Conservation (phyloP, 2,329 filamentous ascomycete species). For the Tolypocladium sp. region DNA sequence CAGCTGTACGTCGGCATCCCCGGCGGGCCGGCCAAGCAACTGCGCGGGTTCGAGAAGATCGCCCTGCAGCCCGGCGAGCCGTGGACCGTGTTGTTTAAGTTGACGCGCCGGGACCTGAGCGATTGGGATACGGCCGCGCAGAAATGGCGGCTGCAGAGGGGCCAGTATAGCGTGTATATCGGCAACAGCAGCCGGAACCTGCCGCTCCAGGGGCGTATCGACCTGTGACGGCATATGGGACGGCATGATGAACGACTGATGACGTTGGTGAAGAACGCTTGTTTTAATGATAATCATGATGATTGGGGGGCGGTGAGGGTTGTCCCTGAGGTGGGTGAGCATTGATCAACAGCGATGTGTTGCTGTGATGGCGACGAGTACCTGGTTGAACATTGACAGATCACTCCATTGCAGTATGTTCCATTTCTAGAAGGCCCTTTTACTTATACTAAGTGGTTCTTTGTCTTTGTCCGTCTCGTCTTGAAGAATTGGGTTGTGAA, state of each 20-base stretch:
- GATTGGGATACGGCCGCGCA: constrained; percentile 54
- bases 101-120: constrained; percentile 57
- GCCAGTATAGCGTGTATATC: constrained; percentile 33
- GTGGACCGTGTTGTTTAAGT: constrained; percentile 35
- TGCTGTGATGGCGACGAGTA: neutral
- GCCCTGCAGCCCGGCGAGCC: constrained; percentile 35
- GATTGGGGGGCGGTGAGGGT: neutral
- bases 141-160: constrained; percentile 46
- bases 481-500: too few species aligned
- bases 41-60: constrained; percentile 59
- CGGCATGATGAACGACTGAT: neutral
- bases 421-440: neutral
- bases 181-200: constrained; percentile 38
- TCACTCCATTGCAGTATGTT: neutral
- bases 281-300: neutral
- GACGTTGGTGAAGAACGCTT: neutral
- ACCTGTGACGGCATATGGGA: neutral
- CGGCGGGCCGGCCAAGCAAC: constrained; percentile 41
- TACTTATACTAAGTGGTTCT: neutral
- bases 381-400: neutral
- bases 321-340: neutral
- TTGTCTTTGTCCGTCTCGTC: neutral
- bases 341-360: neutral
- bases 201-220: constrained; percentile 28
- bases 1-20: constrained; percentile 41